These are phyloP conservation scores for Eutrema salsugineum DNA, from an alignment of 441 rosid genomes.

Conservation along the genomic window DNA sequence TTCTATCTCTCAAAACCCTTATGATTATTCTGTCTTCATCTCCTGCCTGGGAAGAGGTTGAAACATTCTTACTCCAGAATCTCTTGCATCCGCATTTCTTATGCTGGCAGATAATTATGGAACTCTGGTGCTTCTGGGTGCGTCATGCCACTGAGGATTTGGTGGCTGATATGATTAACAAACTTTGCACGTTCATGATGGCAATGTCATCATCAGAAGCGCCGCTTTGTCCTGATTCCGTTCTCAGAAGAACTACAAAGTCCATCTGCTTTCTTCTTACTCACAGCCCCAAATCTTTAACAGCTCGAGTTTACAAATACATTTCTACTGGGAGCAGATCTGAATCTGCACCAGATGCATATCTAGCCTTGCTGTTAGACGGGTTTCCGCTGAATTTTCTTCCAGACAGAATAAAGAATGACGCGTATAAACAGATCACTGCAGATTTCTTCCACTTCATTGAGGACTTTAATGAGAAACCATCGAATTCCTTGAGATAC, in stretches of 20 bases:
- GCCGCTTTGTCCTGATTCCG: constrained; percentile 48
- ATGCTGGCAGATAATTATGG: constrained; percentile 73
- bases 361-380: constrained; percentile 62
- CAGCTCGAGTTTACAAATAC: constrained; percentile 49
- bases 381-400: constrained; percentile 70
- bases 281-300: constrained; percentile 46
- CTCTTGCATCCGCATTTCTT: constrained; percentile 82
- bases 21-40: constrained; percentile 60
- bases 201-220: constrained; percentile 46
- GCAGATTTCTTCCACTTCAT: constrained; percentile 55
- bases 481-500: constrained; percentile 34
- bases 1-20: constrained; percentile 69
- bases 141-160: constrained; percentile 55
- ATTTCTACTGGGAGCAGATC: constrained; percentile 37
- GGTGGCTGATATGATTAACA: constrained; percentile 40
- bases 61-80: constrained; percentile 61
- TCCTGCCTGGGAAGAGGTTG: constrained; percentile 60
- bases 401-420: constrained; percentile 44
- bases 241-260: constrained; percentile 68
- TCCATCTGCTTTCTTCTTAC: constrained; percentile 56
- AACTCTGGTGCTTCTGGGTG: constrained; percentile 80
- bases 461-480: constrained; percentile 38
- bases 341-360: constrained; percentile 45
- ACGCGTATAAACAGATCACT: constrained; percentile 52
- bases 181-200: constrained; percentile 55